A percentile compares a stretch with the other conserved stretches of the same genome.
phyloP scores from a whole-genome alignment of 179 eudicot species.

The Sideroxylon spinosum region DNA sequence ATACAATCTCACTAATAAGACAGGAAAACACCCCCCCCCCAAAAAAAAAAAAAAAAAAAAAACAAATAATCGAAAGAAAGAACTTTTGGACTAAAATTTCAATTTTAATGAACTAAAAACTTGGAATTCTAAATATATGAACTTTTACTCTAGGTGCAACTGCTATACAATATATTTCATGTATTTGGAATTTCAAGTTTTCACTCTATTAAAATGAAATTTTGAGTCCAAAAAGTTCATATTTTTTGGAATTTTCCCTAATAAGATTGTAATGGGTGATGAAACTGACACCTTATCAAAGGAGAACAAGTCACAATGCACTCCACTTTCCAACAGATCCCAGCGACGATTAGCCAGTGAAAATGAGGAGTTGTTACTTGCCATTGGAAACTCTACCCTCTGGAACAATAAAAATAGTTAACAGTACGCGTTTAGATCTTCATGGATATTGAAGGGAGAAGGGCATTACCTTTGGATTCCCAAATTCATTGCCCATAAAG shows the following conservation, averaged over 20 bases:
- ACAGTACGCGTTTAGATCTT: neutral
- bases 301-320: constrained; percentile 50
- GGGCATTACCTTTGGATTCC: constrained; percentile 78
- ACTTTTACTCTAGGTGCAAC: too few relatives aligned
- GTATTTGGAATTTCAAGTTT: too few relatives aligned
- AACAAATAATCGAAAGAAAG: too few relatives aligned
- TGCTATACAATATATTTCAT: too few relatives aligned
- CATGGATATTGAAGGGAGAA: neutral
- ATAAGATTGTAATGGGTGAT: neutral
- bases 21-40: too few relatives aligned
- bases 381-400: constrained; percentile 92
- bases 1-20: neutral
- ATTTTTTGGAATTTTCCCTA: neutral
- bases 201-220: too few relatives aligned
- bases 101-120: too few relatives aligned
- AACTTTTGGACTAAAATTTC: too few relatives aligned
- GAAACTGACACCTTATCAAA: constrained; percentile 69
- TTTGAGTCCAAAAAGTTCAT: too few relatives aligned
- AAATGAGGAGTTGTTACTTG: constrained; percentile 69
- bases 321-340: constrained; percentile 62
- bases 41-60: too few relatives aligned
- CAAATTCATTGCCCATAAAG: constrained; percentile 99
- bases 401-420: constrained; percentile 29
- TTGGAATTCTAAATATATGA: too few relatives aligned
- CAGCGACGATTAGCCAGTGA: constrained; percentile 81